Base-by-base conservation (phyloP, 2,329 filamentous ascomycete genomes). In the Ophiostoma perfectum region DNA sequence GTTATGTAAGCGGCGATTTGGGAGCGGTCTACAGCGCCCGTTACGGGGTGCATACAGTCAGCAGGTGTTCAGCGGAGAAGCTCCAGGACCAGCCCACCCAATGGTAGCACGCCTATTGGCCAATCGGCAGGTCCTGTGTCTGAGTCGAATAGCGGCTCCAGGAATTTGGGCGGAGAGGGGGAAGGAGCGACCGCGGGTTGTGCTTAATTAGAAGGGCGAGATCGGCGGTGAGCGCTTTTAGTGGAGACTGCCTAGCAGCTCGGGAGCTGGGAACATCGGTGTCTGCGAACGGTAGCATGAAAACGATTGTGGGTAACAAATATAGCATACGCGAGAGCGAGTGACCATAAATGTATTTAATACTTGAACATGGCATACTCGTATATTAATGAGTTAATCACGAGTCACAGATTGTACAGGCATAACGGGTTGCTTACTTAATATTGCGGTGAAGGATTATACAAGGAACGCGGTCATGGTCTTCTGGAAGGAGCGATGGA, bases 211-310 rank as follows among this genome's bases (percentile, higher is more conserved):
- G 14, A 38, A 52, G 64, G 67, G 67, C 64, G 67, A 68, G 67
- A 68, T 68, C 67, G 64, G 67, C 67, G 67, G 55, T 68, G 67
- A 68, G 55, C 16, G 14, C 11, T 27, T n/a, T 44, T 39, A 47
- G 66, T 18, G 60, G 63, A n/a, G 66, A 45, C 36, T 18, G 36
- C 8, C 49, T 8, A 27, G 18, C n/a, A 55, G 47, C 47, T 49
- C 18, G 47, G 47, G 16, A 49, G 47, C 47, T 49, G 9, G 18
- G 49, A 55, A 18, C 49, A 55, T 55, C 49, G 49, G 49, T 55
- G 49, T 55, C 18, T 55, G 49, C 9, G 49, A 55, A 55, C 44
- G 45, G 27, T 27, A 27, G 27, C 27, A 27, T 27, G 27, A 27
- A 27, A 27, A 27, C 27, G 27, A 27, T 27, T 27, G 27, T 27